These are phyloP conservation scores for Pulveroboletus ravenelii DNA, from an alignment of 768 basidiomycete species.

Conservation along the genomic window DNA sequence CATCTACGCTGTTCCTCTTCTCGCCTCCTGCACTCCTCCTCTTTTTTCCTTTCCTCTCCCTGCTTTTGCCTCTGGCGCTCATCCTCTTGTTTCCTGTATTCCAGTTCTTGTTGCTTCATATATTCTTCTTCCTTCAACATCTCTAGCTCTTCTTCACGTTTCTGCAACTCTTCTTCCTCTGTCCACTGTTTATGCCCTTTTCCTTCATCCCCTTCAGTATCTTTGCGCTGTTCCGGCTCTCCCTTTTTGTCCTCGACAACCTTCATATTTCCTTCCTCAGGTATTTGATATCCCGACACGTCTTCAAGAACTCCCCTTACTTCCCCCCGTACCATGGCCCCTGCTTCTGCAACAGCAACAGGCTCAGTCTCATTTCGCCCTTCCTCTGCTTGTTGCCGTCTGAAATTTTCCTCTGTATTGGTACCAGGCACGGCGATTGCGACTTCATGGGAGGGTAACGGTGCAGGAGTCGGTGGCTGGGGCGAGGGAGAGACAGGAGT, in stretches of 20 bases:
- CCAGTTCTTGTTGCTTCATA: slow-evolving; percentile 16
- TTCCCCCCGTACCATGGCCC: neutral
- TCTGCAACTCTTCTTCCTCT: neutral
- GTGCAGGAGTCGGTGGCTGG: slow-evolving; percentile 18
- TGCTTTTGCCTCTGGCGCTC: slow-evolving; percentile 8
- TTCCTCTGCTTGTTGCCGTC: slow-evolving; percentile 42
- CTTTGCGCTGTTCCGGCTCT: neutral
- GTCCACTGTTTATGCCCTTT: neutral
- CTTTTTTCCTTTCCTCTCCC: neutral
- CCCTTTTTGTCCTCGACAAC: neutral
- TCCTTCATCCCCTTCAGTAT: neutral
- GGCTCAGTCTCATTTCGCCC: neutral
- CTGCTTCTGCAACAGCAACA: neutral
- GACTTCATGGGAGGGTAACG: slow-evolving; percentile 13
- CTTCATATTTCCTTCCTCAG: slow-evolving; percentile 23
- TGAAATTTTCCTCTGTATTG: slow-evolving; percentile 31
- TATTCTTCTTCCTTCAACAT: slow-evolving; percentile 12
- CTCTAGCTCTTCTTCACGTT: slow-evolving; percentile 3
- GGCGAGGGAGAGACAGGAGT: slow-evolving; percentile 8
- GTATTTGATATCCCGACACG: neutral
- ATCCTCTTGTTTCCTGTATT: slow-evolving; percentile 23
- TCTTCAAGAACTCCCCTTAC: neutral
- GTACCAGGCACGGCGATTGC: neutral
- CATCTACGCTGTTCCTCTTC: slow-evolving; percentile 26
- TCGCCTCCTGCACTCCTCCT: slow-evolving; percentile 35